Percentiles rank a stretch among this genome's conserved stretches.
Conservation (phyloP, 768 basidiomycete species). For the Suillus weaverae region DNA sequence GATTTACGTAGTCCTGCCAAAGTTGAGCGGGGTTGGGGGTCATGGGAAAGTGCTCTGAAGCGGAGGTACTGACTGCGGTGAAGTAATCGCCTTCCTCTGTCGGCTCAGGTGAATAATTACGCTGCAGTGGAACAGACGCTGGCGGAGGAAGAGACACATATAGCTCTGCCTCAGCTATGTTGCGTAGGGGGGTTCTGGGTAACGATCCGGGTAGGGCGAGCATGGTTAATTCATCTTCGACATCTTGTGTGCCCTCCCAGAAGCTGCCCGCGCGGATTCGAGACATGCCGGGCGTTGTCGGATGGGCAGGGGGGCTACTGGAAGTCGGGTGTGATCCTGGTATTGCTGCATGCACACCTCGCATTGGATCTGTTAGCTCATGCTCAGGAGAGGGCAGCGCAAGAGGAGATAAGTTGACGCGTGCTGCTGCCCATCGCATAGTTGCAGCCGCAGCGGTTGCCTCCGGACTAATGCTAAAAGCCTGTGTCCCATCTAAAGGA, state of each 20-base stretch:
- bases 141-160: constrained; percentile 4
- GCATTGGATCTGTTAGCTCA: constrained; percentile 90
- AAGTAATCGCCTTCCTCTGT: constrained; percentile 32
- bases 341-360: constrained; percentile 64
- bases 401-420: constrained; percentile 82
- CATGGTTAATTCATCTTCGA: constrained; percentile 34
- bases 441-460: constrained; percentile 73
- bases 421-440: constrained; percentile 82
- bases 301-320: constrained; percentile 35
- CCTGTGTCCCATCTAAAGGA: constrained; percentile 30
- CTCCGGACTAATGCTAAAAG: constrained; percentile 43
- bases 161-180: constrained; percentile 10
- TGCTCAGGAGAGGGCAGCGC: constrained; percentile 89
- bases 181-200: constrained; percentile 23
- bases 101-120: constrained; percentile 25
- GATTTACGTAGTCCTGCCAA: constrained; percentile 29
- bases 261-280: constrained; percentile 65
- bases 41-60: constrained; percentile 19
- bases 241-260: constrained; percentile 76
- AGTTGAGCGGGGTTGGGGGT: constrained; percentile 19
- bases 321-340: constrained; percentile 55
- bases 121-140: constrained; percentile 20
- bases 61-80: constrained; percentile 26
- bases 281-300: constrained; percentile 46
- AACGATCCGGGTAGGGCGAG: constrained; percentile 26